These are phyloP conservation scores for Litchi chinensis DNA, from an alignment of 345 rosid species.

Conservation along the genomic window DNA sequence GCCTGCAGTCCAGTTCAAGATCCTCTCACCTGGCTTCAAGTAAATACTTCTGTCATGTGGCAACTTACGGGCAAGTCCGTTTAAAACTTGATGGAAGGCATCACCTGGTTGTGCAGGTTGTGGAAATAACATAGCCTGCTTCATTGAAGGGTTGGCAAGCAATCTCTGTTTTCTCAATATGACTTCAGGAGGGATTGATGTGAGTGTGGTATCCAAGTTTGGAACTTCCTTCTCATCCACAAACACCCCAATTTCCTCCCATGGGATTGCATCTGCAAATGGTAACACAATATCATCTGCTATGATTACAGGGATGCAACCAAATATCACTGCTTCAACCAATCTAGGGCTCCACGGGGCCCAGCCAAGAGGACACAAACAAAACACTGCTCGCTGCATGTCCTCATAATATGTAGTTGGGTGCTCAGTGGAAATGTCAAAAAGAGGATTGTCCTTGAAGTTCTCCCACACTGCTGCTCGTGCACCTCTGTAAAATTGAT, in stretches of 20 bases:
- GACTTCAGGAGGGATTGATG: conserved; percentile 85
- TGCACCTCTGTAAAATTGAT: conserved; percentile 69
- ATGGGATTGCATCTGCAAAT: conserved; percentile 96
- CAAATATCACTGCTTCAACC: conserved; percentile 98
- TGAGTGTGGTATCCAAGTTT: conserved; percentile 82
- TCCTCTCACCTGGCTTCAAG: conserved; percentile 64
- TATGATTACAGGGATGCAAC: conserved; percentile 99
- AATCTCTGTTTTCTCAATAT: conserved; percentile 90
- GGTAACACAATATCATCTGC: conserved; percentile 97
- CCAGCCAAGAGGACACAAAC: conserved; percentile 99
- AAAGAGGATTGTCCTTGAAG: conserved; percentile 91
- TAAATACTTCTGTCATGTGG: conserved; percentile 65
- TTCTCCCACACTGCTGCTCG: conserved; percentile 99
- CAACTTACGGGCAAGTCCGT: conserved; percentile 93
- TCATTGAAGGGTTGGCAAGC: conserved; percentile 98
- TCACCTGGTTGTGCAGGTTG: conserved; percentile 95
- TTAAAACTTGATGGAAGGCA: conserved; percentile 94
- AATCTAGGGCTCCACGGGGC: conserved; percentile 99
- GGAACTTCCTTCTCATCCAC: conserved; percentile 96
- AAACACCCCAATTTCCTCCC: conserved; percentile 97
- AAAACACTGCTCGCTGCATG: conserved; percentile 96
- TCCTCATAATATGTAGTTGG: conserved; percentile 96
- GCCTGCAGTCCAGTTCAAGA: conserved; percentile 94
- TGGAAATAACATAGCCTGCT: conserved; percentile 94
- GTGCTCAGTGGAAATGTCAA: conserved; percentile 97